A percentile compares a stretch with the other conserved stretches of the same genome.
phyloP scores from a whole-genome alignment of 331 rosid genomes.

The Malus hybrid region DNA sequence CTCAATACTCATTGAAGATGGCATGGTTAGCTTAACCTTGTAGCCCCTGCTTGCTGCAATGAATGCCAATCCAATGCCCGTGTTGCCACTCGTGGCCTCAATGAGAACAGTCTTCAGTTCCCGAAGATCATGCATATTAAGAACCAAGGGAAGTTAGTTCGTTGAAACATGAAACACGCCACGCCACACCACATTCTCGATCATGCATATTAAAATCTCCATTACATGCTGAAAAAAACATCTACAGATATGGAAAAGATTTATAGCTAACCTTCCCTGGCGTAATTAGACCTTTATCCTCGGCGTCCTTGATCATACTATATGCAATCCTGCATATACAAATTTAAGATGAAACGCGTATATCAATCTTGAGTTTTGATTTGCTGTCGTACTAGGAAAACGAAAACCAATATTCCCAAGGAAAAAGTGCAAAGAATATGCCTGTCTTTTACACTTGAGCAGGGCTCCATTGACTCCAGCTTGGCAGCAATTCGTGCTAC shows the following conservation, averaged over 20 bases:
- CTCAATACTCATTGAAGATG: conserved; percentile 53
- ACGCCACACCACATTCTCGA: too few species aligned
- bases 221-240: too few species aligned
- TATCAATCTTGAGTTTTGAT: not conserved
- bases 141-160: conserved; percentile 1
- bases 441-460: conserved; percentile 89
- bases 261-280: conserved; percentile 59
- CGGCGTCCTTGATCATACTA: conserved; percentile 90
- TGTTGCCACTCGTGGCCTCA: conserved; percentile 77
- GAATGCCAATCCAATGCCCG: conserved; percentile 82
- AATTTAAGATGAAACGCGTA: not conserved
- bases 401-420: not conserved
- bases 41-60: conserved; percentile 74
- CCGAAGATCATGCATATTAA: conserved; percentile 3
- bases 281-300: conserved; percentile 69
- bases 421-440: not conserved
- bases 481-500: conserved; percentile 80
- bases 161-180: not conserved
- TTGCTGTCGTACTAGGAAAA: not conserved
- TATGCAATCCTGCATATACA: conserved; percentile 48
- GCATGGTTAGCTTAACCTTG: conserved; percentile 53
- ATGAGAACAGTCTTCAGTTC: conserved; percentile 52
- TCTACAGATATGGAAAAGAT: too few species aligned
- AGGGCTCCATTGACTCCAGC: conserved; percentile 75
- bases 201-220: too few species aligned